These are phyloP conservation scores for Microbotryomycetes sp. DNA, from an alignment of 1,284 basidiomycete species.

Conservation along the genomic window DNA sequence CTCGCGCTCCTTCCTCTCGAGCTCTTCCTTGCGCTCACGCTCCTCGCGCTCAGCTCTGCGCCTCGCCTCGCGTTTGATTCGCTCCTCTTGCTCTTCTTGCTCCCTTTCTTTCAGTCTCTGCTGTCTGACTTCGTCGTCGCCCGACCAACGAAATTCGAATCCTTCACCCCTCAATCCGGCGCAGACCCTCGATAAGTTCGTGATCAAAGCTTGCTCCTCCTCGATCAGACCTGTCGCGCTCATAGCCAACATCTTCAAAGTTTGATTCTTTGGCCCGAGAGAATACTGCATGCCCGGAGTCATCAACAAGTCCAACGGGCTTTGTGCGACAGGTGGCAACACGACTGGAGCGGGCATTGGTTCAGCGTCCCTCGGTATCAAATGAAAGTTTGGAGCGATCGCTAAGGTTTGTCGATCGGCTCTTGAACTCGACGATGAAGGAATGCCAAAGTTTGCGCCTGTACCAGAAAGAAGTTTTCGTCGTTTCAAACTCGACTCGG, in stretches of 20 bases:
- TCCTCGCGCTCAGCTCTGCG: not conserved
- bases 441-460: not conserved
- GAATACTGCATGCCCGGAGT: slow-evolving; percentile 23
- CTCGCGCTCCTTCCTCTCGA: slow-evolving; percentile 3
- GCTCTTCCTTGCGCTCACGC: not conserved
- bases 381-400: slow-evolving; percentile 25
- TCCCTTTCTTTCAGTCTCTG: not conserved
- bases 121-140: slow-evolving; percentile 11
- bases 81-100: not conserved
- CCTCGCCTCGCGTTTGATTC: not conserved
- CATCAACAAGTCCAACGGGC: slow-evolving; percentile 34
- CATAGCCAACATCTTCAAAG: slow-evolving; percentile 25
- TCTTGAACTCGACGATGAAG: not conserved
- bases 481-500: slow-evolving; percentile 14
- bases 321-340: slow-evolving; percentile 31
- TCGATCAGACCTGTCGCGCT: slow-evolving; percentile 34
- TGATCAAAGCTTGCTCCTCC: slow-evolving; percentile 29
- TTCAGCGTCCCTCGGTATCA: slow-evolving; percentile 10
- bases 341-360: slow-evolving; percentile 11
- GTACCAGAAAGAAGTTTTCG: slow-evolving; percentile 15
- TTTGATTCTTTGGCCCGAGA: slow-evolving; percentile 27
- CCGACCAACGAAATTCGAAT: slow-evolving; percentile 29
- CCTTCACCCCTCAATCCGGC: slow-evolving; percentile 32
- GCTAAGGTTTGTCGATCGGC: slow-evolving; percentile 10
- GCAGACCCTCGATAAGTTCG: slow-evolving; percentile 24